Evolutionary conservation across 306 rosid genomes (phyloP), one percentile per base, ranked within the genome.

Genomic region (Carpinus viminea): DNA sequence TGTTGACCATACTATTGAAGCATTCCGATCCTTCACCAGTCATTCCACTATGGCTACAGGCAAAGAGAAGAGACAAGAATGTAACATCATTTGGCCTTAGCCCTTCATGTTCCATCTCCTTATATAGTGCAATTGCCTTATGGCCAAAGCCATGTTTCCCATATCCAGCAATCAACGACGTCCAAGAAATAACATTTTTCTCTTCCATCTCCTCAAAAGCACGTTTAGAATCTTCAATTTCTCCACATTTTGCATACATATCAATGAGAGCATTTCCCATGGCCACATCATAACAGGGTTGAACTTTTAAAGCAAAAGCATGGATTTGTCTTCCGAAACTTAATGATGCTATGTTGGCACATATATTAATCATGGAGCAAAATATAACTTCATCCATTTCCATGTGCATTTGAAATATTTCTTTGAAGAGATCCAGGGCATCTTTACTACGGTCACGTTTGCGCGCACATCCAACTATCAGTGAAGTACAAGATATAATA

Each of bases 241-340:
- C 87, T 54, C 87, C 84, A 0, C 78, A 70, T 72, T 83, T 83
- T 15, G 81, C 82, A 57, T 84, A 84, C 87, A 84, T 84, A 73
- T 79, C 79, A 73, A 84, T 46, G 0, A 84, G 76, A 47, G 87
- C 79, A 73, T 84, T 84, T 9, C 87, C 84, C 76, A 73, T 26
- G n/a, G 82, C 84, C 68, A 76, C 84, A 57, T 84, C 87, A 66
- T 57, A 31, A 55, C 68, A 51, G 52, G 78, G 61, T 65, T 80
- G 76, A 57, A 72, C 68, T 20, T 84, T 84, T 5, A 66, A 61
- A 72, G 56, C 54, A 41, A 80, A 54, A 43, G 84, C 79, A 60
- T 80, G 84, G 70, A 84, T 26, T 76, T 84, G 79, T 73, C 79
- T 79, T 73, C 87, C 87, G 3, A 84, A 56, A 70, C 80, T 76